These are phyloP conservation scores for Chalara sp. DNA, from an alignment of 2,329 filamentous ascomycete species.

Conservation along the genomic window DNA sequence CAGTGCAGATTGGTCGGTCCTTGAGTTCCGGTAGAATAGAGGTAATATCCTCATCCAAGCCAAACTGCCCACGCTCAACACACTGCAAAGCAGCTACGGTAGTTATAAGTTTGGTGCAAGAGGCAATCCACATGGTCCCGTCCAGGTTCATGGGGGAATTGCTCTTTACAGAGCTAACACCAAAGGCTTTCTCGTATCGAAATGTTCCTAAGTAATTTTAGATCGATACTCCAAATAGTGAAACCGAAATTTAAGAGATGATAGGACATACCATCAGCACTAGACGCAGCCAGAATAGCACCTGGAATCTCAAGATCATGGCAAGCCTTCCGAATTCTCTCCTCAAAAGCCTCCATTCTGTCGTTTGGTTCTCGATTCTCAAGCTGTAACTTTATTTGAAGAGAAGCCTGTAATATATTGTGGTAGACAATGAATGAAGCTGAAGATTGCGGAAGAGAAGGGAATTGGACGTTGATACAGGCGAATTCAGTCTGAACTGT, in stretches of 20 bases:
- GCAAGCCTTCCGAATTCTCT: no score
- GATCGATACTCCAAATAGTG: background rate
- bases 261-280: constrained; percentile 12
- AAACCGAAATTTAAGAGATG: background rate
- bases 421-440: no score
- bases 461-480: no score
- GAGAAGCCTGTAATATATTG: no score
- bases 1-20: constrained; percentile 19
- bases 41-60: constrained; percentile 38
- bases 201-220: constrained; percentile 25
- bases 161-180: constrained; percentile 37
- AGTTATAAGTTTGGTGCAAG: constrained; percentile 49
- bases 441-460: no score
- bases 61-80: constrained; percentile 43
- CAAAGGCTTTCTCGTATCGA: constrained; percentile 30
- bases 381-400: no score
- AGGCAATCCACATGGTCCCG: constrained; percentile 53
- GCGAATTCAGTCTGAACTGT: no score
- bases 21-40: constrained; percentile 20
- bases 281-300: constrained; percentile 10
- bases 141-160: constrained; percentile 53
- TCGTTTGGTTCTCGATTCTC: no score
- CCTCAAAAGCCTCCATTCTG: no score
- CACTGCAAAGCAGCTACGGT: constrained; percentile 49
- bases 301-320: no score